Percentiles rank a stretch among this genome's conserved stretches.
These are phyloP conservation scores for Arthroderma sp. DNA, from an alignment of 2,329 filamentous ascomycete genomes.

Conservation along the genomic window DNA sequence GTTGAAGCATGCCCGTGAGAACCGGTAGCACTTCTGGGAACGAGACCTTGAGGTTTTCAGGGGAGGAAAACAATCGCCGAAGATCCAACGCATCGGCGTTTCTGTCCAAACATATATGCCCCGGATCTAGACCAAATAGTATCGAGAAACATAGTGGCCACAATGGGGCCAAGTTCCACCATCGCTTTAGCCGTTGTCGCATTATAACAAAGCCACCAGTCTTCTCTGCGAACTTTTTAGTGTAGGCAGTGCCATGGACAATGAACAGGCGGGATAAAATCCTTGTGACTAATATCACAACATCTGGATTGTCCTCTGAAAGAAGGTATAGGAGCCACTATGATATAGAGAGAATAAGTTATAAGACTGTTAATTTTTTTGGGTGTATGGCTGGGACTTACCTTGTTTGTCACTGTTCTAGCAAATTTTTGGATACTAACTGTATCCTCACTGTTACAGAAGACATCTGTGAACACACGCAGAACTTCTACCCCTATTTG, in stretches of 20 bases:
- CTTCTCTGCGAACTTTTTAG: slow-evolving; percentile 73
- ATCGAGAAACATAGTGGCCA: slow-evolving; percentile 86
- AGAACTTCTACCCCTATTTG: slow-evolving; percentile 65
- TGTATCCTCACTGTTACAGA: slow-evolving; percentile 61
- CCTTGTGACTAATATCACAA: slow-evolving; percentile 67
- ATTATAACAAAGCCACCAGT: slow-evolving; percentile 81
- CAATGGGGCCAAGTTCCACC: slow-evolving; percentile 74
- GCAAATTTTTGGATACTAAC: slow-evolving; percentile 74
- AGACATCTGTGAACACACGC: slow-evolving; percentile 61
- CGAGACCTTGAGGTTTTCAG: slow-evolving; percentile 51
- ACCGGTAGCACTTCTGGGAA: slow-evolving; percentile 70
- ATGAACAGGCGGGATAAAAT: slow-evolving; percentile 75
- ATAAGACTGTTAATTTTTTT: slow-evolving; percentile 20
- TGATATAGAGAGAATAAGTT: not conserved
- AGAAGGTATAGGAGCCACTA: slow-evolving; percentile 87
- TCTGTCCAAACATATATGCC: slow-evolving; percentile 58
- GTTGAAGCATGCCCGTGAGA: slow-evolving; percentile 75
- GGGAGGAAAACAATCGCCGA: slow-evolving; percentile 53
- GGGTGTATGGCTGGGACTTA: slow-evolving; percentile 29
- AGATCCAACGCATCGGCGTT: slow-evolving; percentile 65
- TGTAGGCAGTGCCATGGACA: slow-evolving; percentile 69
- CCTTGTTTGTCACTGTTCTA: slow-evolving; percentile 88
- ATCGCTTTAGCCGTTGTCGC: slow-evolving; percentile 66
- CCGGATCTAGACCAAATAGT: slow-evolving; percentile 72
- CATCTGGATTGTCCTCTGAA: slow-evolving; percentile 71